Conservation (phyloP, 1,284 basidiomycete species). For the Naganishia albida region DNA sequence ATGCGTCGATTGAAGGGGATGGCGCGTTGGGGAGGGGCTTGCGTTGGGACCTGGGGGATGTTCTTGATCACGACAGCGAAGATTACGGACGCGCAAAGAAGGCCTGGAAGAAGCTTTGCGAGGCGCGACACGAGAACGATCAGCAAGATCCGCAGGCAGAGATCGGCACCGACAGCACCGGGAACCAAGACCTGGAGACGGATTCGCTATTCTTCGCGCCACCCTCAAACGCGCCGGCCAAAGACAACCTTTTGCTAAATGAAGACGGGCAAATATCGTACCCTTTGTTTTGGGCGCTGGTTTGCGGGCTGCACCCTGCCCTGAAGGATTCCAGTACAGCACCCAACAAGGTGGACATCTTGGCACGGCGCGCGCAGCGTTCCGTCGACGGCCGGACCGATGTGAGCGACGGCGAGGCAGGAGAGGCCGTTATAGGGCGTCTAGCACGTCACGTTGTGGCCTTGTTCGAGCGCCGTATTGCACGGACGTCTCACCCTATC, state of each 20-base stretch:
- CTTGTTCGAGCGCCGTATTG: conserved; percentile 28
- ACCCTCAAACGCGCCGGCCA: background rate
- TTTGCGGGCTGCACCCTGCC: background rate
- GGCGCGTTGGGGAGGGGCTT: conserved; percentile 40
- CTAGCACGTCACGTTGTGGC: conserved; percentile 2
- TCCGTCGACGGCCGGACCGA: background rate
- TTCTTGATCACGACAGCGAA: conserved; percentile 33
- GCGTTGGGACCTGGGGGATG: conserved; percentile 39
- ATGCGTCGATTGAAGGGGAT: conserved; percentile 16
- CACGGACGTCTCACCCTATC: conserved; percentile 35
- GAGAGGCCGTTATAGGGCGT: background rate
- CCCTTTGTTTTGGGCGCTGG: conserved; percentile 14
- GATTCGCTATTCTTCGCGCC: conserved; percentile 26
- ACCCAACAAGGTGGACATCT: background rate
- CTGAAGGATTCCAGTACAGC: background rate
- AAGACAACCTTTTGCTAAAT: conserved; percentile 26
- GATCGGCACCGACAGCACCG: background rate
- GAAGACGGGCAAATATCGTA: conserved; percentile 31
- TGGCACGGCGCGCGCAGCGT: background rate
- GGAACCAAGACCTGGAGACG: background rate
- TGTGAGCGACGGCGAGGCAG: background rate
- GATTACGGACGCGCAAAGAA: conserved; percentile 26
- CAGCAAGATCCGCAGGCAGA: conserved; percentile 6
- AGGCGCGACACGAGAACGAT: conserved; percentile 9
- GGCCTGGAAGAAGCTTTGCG: conserved; percentile 26